Percentiles rank a stretch among this genome's conserved stretches.
phyloP scores from a whole-genome alignment of 179 eudicot genomes.

The Gypsophila paniculata region DNA sequence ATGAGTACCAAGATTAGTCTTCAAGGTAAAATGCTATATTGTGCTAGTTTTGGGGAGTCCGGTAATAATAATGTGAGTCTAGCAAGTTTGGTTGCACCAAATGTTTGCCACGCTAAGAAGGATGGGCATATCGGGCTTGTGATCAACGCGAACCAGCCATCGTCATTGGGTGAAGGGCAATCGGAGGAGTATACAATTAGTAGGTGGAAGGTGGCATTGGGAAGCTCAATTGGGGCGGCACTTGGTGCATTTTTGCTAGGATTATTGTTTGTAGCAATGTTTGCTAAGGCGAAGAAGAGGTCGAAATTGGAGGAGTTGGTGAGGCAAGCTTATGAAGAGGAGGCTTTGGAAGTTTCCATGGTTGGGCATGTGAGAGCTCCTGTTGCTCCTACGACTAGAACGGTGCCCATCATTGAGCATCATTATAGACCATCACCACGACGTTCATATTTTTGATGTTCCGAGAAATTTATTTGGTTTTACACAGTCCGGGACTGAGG shows the following conservation, averaged over 20 bases:
- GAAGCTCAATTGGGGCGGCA: slow-evolving; percentile 73
- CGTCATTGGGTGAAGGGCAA: background rate
- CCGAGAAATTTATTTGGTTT: no score
- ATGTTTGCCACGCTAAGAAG: slow-evolving; percentile 49
- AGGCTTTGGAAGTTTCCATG: slow-evolving; percentile 85
- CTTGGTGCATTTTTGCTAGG: slow-evolving; percentile 68
- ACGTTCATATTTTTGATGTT: no score
- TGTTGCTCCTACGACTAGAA: slow-evolving; percentile 50
- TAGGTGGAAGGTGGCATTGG: slow-evolving; percentile 63
- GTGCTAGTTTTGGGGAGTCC: slow-evolving; percentile 59
- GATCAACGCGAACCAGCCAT: slow-evolving; percentile 30
- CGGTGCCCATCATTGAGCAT: slow-evolving; percentile 53
- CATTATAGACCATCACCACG: no score
- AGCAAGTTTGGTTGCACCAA: slow-evolving; percentile 43
- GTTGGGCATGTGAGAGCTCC: slow-evolving; percentile 86
- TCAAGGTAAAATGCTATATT: slow-evolving; percentile 43
- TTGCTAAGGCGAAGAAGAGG: slow-evolving; percentile 78
- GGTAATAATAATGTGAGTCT: slow-evolving; percentile 56
- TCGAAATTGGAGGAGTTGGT: slow-evolving; percentile 72
- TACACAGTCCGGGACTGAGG: no score
- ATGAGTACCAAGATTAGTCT: slow-evolving; percentile 4
- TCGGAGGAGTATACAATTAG: slow-evolving; percentile 22
- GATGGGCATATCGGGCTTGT: slow-evolving; percentile 76
- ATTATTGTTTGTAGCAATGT: slow-evolving; percentile 65
- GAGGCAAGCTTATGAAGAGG: slow-evolving; percentile 86